Conservation (phyloP, 768 basidiomycete genomes). For the Floccularia luteovirens region DNA sequence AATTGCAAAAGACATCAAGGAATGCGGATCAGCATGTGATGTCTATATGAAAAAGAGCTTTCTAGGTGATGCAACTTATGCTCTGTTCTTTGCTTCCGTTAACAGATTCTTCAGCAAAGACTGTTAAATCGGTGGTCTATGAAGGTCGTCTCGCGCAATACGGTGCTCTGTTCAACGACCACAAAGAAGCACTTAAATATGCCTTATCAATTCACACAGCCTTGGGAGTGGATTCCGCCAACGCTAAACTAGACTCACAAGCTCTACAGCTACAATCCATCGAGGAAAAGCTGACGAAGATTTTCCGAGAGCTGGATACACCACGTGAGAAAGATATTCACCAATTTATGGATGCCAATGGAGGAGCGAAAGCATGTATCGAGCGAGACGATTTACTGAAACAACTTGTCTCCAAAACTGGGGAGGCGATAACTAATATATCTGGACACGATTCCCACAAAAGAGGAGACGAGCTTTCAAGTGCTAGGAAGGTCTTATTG, state of each 20-base stretch:
- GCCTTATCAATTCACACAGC: slow-evolving; percentile 25
- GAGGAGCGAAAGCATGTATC: slow-evolving; percentile 21
- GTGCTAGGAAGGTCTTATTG: slow-evolving; percentile 7
- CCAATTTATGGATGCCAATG: slow-evolving; percentile 22
- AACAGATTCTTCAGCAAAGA: slow-evolving; percentile 13
- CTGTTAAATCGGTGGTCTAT: slow-evolving; percentile 21
- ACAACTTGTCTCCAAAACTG: slow-evolving; percentile 14
- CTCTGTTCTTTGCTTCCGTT: neutral
- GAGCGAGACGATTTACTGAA: slow-evolving; percentile 19
- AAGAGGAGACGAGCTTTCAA: slow-evolving; percentile 11
- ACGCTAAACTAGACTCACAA: slow-evolving; percentile 16
- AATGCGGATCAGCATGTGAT: slow-evolving; percentile 29
- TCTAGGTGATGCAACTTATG: slow-evolving; percentile 11
- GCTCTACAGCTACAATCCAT: slow-evolving; percentile 11
- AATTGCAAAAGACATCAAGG: slow-evolving; percentile 27
- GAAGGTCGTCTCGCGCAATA: slow-evolving; percentile 22
- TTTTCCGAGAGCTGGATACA: slow-evolving; percentile 23
- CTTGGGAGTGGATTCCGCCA: slow-evolving; percentile 17
- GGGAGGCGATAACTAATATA: slow-evolving; percentile 7
- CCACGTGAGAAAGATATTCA: slow-evolving; percentile 23
- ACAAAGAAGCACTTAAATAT: slow-evolving; percentile 21
- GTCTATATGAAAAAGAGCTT: slow-evolving; percentile 26
- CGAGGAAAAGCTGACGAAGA: slow-evolving; percentile 14
- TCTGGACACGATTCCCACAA: neutral
- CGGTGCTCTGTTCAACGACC: slow-evolving; percentile 17